Evolutionary conservation across 371 early-diverging fungal genomes (phyloP).

Genomic region (Batrachochytrium dendrobatidis): DNA sequence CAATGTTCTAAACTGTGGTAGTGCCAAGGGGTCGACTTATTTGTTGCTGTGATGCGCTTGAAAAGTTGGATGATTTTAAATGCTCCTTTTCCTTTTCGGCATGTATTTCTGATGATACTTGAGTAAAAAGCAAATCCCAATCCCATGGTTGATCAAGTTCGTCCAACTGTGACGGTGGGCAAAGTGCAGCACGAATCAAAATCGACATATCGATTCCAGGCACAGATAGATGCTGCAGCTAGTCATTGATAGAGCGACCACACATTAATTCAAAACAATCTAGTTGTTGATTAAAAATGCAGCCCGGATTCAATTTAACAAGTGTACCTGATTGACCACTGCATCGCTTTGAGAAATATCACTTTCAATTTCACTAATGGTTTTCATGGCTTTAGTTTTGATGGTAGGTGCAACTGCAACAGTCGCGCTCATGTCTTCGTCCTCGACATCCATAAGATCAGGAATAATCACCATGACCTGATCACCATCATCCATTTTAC

Average conservation of each 20-base stretch:
- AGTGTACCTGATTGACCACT: slow-evolving; percentile 17
- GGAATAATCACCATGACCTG: slow-evolving; percentile 26
- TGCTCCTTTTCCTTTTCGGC: not conserved
- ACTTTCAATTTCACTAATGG: slow-evolving; percentile 28
- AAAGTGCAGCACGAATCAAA: slow-evolving; percentile 23
- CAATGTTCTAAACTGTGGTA: too few species aligned
- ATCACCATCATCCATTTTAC: slow-evolving; percentile 4
- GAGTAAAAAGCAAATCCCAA: slow-evolving; percentile 34
- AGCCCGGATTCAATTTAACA: not conserved
- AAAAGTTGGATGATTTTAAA: too few species aligned
- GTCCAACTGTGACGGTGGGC: slow-evolving; percentile 24
- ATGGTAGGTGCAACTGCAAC: slow-evolving; percentile 26
- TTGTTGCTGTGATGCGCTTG: too few species aligned
- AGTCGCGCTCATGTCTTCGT: slow-evolving; percentile 28
- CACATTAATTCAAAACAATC: too few species aligned
- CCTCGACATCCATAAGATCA: slow-evolving; percentile 29
- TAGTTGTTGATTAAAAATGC: not conserved
- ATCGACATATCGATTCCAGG: slow-evolving; percentile 28
- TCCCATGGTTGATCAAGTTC: slow-evolving; percentile 37
- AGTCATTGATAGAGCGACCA: not conserved
- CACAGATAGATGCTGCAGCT: slow-evolving; percentile 7
- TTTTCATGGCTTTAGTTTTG: slow-evolving; percentile 26
- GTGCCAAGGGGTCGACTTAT: too few species aligned
- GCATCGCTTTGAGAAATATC: slow-evolving; percentile 18
- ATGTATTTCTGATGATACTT: slow-evolving; percentile 10